phyloP scores from a whole-genome alignment of 768 basidiomycete genomes.

The Boletellus ananiceps region DNA sequence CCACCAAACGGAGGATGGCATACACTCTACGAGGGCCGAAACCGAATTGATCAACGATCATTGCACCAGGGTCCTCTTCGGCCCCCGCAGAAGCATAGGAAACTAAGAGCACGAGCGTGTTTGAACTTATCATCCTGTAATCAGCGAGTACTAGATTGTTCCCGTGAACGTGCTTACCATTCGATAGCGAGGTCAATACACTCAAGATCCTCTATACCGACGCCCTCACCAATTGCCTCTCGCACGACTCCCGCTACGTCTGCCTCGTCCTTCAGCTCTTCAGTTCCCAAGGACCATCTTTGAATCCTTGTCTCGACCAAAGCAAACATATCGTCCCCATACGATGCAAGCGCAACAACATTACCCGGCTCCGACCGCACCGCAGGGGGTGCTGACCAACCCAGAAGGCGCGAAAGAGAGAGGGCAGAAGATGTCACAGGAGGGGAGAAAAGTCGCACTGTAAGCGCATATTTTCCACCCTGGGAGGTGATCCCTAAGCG shows the following conservation, averaged over 20 bases:
- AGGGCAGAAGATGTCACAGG: slow-evolving; percentile 42
- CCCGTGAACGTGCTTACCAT: slow-evolving; percentile 36
- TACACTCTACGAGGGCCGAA: slow-evolving; percentile 57
- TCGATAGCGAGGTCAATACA: slow-evolving; percentile 65
- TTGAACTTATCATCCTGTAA: slow-evolving; percentile 34
- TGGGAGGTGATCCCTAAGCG: slow-evolving; percentile 60
- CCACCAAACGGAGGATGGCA: slow-evolving; percentile 48
- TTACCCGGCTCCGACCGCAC: slow-evolving; percentile 50
- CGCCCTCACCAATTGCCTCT: slow-evolving; percentile 42
- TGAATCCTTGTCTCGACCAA: slow-evolving; percentile 65
- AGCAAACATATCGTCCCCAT: slow-evolving; percentile 59
- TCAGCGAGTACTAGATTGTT: background rate
- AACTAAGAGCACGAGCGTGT: slow-evolving; percentile 55
- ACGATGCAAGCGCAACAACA: slow-evolving; percentile 57
- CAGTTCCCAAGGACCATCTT: slow-evolving; percentile 53
- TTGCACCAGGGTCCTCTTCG: slow-evolving; percentile 39
- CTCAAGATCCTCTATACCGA: slow-evolving; percentile 62
- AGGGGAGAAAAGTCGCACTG: slow-evolving; percentile 52
- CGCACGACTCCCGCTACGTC: slow-evolving; percentile 51
- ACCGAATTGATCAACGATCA: slow-evolving; percentile 36
- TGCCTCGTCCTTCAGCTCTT: slow-evolving; percentile 54
- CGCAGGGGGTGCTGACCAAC: slow-evolving; percentile 39
- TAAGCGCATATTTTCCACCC: slow-evolving; percentile 63
- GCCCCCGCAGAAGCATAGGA: slow-evolving; percentile 54
- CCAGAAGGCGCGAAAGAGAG: slow-evolving; percentile 39